phyloP scores from a whole-genome alignment of 164 flowering plant genomes.

The Vitis rotundifolia region DNA sequence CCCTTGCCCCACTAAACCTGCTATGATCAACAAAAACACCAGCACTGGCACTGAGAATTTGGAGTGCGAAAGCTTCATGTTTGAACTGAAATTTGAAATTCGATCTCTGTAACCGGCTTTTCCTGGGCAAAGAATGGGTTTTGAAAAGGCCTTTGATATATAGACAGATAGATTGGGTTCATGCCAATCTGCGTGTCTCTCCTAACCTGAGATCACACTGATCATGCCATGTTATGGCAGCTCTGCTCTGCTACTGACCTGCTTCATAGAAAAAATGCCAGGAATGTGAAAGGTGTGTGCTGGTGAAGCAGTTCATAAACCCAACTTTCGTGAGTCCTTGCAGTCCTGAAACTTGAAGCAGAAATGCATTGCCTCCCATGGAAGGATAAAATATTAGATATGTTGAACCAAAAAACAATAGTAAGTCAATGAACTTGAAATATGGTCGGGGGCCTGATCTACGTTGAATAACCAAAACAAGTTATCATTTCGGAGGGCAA shows the following conservation, averaged over 20 bases:
- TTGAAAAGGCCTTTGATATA: slow-evolving; percentile 3
- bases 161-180: slow-evolving; percentile 7
- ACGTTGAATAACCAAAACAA: too few relatives aligned
- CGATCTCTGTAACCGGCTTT: neutral
- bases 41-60: slow-evolving; percentile 18
- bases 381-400: too few relatives aligned
- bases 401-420: too few relatives aligned
- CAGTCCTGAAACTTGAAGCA: neutral
- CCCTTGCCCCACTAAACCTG: slow-evolving; percentile 32
- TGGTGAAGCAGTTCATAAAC: slow-evolving; percentile 17
- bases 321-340: slow-evolving; percentile 21
- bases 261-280: neutral
- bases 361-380: too few relatives aligned
- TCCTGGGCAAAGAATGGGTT: neutral
- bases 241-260: neutral
- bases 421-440: too few relatives aligned
- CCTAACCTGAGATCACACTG: slow-evolving; percentile 32
- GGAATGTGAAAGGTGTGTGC: neutral
- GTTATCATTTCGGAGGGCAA: too few relatives aligned
- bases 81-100: neutral
- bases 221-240: slow-evolving; percentile 20
- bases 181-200: slow-evolving; percentile 20
- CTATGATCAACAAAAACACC: slow-evolving; percentile 27
- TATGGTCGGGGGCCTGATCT: too few relatives aligned
- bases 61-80: slow-evolving; percentile 24